Evolutionary conservation across 257 asterid species (phyloP).

Genomic region (Echites panduratus): DNA sequence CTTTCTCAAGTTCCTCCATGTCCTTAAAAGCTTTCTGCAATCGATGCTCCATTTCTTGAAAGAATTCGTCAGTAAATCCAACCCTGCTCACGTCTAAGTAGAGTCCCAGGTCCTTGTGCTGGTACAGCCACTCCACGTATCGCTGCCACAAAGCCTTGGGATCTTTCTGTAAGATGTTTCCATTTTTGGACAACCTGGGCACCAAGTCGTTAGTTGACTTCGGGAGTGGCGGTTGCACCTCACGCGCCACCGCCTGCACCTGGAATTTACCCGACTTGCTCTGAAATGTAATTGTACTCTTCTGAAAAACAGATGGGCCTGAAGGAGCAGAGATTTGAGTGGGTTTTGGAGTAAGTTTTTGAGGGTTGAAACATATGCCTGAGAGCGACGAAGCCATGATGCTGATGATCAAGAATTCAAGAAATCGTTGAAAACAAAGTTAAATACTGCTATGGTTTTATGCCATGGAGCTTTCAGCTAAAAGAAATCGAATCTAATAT

Average conservation of each 20-base stretch:
- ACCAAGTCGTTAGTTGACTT: conserved; percentile 27
- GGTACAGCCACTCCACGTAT: conserved; percentile 91
- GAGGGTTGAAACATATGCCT: conserved; percentile 22
- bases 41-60: conserved; percentile 80
- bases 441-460: neutral
- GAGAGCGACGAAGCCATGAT: conserved; percentile 39
- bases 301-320: conserved; percentile 10
- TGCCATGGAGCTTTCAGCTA: neutral
- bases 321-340: conserved; percentile 18
- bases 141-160: conserved; percentile 73
- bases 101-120: conserved; percentile 89
- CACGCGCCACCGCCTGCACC: conserved; percentile 71
- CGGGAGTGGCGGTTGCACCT: conserved; percentile 41
- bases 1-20: conserved; percentile 87
- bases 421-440: conserved; percentile 13
- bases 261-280: conserved; percentile 20
- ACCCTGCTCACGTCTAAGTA: conserved; percentile 88
- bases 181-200: conserved; percentile 17
- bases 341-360: conserved; percentile 11
- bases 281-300: conserved; percentile 15
- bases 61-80: conserved; percentile 71
- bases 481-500: neutral
- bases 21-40: conserved; percentile 64
- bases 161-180: conserved; percentile 38
- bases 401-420: neutral